Evolutionary conservation across 805 yeast species (phyloP).

Genomic region (Saturnispora zaruensis): DNA sequence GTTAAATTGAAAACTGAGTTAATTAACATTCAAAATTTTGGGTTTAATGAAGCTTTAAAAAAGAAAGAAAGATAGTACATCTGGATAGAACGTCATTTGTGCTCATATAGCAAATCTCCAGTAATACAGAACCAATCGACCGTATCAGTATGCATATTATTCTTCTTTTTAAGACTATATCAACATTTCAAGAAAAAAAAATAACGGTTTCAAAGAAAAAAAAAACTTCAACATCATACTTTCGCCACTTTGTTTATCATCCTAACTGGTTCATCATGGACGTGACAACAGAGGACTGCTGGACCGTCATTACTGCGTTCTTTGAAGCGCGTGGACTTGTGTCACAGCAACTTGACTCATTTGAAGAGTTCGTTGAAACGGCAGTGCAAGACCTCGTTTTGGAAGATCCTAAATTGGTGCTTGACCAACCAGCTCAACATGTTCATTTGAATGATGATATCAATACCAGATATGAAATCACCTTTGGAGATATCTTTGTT

Average conservation of each 20-base stretch:
- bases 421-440: conserved; percentile 98
- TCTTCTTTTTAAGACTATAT: background rate
- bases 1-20: background rate
- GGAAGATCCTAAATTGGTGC: conserved; percentile 88
- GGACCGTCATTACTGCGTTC: conserved; percentile 96
- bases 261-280: conserved; percentile 3
- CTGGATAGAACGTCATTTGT: background rate
- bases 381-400: conserved; percentile 94
- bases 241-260: conserved; percentile 6
- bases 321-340: conserved; percentile 95
- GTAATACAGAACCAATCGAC: background rate
- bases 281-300: conserved; percentile 96
- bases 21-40: background rate
- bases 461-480: conserved; percentile 87
- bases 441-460: conserved; percentile 83
- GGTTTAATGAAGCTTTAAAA: background rate
- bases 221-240: conserved; percentile 1
- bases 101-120: background rate
- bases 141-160: too few relatives aligned
- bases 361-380: conserved; percentile 94
- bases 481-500: conserved; percentile 94
- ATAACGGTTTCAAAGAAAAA: background rate
- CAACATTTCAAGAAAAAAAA: background rate
- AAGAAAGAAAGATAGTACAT: background rate
- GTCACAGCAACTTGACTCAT: conserved; percentile 95